These are phyloP conservation scores for Xylaria cubensis DNA, from an alignment of 495 filamentous ascomycete genomes.

Conservation along the genomic window DNA sequence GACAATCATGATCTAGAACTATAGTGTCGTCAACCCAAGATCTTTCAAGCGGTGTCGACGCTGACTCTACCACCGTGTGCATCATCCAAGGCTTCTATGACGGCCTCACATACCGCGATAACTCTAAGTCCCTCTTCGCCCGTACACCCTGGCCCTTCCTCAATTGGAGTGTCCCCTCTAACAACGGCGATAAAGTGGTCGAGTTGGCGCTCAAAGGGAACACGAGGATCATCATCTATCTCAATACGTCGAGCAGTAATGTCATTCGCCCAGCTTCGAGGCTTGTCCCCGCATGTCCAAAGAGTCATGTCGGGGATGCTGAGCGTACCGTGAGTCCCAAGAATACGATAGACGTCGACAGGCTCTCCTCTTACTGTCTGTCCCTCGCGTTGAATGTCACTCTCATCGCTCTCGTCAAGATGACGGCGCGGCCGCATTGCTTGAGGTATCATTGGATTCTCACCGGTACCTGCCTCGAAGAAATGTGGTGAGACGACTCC, in stretches of 20 bases:
- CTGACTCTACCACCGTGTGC: conserved; percentile 1
- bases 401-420: not conserved
- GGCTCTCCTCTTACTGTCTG: conserved; percentile 26
- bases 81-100: conserved; percentile 46
- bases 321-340: conserved; percentile 60
- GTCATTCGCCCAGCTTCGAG: conserved; percentile 42
- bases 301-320: conserved; percentile 63
- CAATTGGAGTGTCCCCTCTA: conserved; percentile 36
- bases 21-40: not conserved
- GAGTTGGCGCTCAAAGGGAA: conserved; percentile 63
- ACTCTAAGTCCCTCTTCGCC: conserved; percentile 53
- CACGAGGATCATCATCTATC: conserved; percentile 41
- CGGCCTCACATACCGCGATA: conserved; percentile 53
- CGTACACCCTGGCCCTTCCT: conserved; percentile 47
- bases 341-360: conserved; percentile 62
- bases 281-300: conserved; percentile 54
- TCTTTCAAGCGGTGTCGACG: conserved; percentile 22
- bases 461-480: conserved; percentile 64
- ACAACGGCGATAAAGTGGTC: conserved; percentile 63
- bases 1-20: not conserved
- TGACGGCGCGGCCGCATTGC: conserved; percentile 27
- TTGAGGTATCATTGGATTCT: conserved; percentile 61
- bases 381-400: no score
- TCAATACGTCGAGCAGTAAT: conserved; percentile 42
- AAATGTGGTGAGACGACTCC: conserved; percentile 58